Percentiles rank a stretch among this genome's conserved stretches.
These are phyloP conservation scores for Phaseolus lunatus DNA, from an alignment of 306 rosid genomes.

Conservation along the genomic window DNA sequence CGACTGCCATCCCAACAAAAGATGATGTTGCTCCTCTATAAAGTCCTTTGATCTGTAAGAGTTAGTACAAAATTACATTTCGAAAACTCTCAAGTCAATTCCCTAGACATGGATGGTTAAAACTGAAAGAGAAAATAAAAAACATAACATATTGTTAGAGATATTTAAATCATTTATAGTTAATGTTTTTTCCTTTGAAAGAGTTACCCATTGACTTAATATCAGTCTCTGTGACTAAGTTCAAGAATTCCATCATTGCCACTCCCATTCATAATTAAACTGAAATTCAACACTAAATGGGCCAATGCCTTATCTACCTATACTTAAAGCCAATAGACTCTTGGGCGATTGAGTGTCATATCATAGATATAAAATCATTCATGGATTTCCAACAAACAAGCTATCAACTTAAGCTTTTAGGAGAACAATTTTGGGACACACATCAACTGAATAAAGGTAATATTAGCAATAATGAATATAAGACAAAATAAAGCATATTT, in stretches of 20 bases:
- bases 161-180: slow-evolving; percentile 21
- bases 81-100: slow-evolving; percentile 18
- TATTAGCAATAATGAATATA: slow-evolving; percentile 5
- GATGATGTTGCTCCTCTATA: slow-evolving; percentile 97
- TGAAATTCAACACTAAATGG: neutral
- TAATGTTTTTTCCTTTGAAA: slow-evolving; percentile 2
- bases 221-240: neutral
- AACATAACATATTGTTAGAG: slow-evolving; percentile 16
- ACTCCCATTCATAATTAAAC: slow-evolving; percentile 18
- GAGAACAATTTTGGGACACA: neutral
- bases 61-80: slow-evolving; percentile 40
- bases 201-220: neutral
- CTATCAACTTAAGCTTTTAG: neutral
- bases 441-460: neutral
- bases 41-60: slow-evolving; percentile 86
- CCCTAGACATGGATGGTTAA: neutral
- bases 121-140: neutral
- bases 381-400: slow-evolving; percentile 5
- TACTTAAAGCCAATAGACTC: slow-evolving; percentile 1
- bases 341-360: neutral
- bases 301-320: neutral
- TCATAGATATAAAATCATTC: slow-evolving; percentile 23
- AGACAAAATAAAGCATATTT: slow-evolving; percentile 18
- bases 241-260: neutral
- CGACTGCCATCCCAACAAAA: slow-evolving; percentile 88